Evolutionary conservation across 805 yeast genomes (phyloP).

Genomic region (Candida morakotiae): DNA sequence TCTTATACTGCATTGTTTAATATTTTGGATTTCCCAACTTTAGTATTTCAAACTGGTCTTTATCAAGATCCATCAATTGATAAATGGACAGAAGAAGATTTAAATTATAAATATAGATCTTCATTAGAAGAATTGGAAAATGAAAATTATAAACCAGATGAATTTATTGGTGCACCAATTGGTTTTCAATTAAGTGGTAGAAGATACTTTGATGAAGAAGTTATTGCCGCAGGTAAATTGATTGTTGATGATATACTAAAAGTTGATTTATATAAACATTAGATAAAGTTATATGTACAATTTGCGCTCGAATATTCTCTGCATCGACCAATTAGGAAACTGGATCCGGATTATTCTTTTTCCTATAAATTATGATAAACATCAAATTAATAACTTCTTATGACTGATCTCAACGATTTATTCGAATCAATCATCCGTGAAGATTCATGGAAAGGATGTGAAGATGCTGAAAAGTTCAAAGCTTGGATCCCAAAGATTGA

Average conservation of each 20-base stretch:
- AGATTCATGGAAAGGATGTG: constrained; percentile 4
- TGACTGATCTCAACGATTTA: constrained; percentile 1
- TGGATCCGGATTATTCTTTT: too few species aligned
- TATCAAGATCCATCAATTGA: constrained; percentile 55
- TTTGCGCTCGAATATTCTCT: neutral
- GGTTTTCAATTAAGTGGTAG: constrained; percentile 51
- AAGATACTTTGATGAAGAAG: constrained; percentile 56
- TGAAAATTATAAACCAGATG: constrained; percentile 43
- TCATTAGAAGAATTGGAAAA: constrained; percentile 47
- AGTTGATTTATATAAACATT: constrained; percentile 18
- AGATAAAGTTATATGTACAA: neutral
- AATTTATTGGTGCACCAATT: constrained; percentile 51
- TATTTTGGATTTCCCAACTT: constrained; percentile 66
- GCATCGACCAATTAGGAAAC: too few species aligned
- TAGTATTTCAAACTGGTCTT: constrained; percentile 60
- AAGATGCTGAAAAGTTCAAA: constrained; percentile 8
- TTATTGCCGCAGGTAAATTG: constrained; percentile 44
- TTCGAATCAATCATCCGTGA: constrained; percentile 1
- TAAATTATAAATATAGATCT: constrained; percentile 37
- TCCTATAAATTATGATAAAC: too few species aligned
- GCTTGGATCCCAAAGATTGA: constrained; percentile 44
- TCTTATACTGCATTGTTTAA: constrained; percentile 77
- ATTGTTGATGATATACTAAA: constrained; percentile 26
- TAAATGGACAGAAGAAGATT: constrained; percentile 35
- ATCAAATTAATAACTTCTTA: neutral